Conservation (phyloP, 768 basidiomycete genomes). For the Leccinum subtestaceum region DNA sequence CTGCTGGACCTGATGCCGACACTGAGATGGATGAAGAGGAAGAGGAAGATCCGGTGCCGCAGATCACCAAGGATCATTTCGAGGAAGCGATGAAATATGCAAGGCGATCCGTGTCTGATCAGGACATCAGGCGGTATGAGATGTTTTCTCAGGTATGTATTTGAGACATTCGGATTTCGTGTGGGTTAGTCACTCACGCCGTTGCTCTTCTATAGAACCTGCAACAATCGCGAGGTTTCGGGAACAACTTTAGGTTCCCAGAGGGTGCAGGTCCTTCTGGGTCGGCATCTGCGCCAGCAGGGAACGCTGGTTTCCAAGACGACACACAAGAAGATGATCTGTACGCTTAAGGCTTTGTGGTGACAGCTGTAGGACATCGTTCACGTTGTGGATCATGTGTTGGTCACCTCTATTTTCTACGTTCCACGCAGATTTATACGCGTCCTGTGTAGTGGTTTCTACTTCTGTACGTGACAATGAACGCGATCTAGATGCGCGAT, state of each 20-base stretch:
- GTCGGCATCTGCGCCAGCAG: constrained; percentile 42
- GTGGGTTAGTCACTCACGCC: background rate
- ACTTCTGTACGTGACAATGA: constrained; percentile 3
- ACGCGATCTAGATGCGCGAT: constrained; percentile 7
- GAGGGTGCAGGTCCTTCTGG: constrained; percentile 50
- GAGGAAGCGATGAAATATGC: constrained; percentile 99
- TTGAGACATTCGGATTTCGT: background rate
- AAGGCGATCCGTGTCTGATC: constrained; percentile 93
- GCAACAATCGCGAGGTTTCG: constrained; percentile 89
- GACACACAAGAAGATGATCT: constrained; percentile 88
- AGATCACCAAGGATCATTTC: constrained; percentile 90
- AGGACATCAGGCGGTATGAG: constrained; percentile 96
- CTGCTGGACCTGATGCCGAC: constrained; percentile 53
- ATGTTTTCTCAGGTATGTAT: constrained; percentile 85
- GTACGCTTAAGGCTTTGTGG: constrained; percentile 58
- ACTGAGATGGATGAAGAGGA: constrained; percentile 70
- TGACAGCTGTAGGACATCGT: background rate
- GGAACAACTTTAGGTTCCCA: constrained; percentile 98
- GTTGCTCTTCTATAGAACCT: constrained; percentile 48
- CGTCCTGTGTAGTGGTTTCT: constrained; percentile 8
- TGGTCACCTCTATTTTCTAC: background rate
- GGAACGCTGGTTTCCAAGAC: constrained; percentile 79
- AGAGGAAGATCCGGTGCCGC: constrained; percentile 86
- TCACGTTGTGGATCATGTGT: background rate
- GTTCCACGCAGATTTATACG: background rate